A percentile compares a stretch with the other conserved stretches of the same genome.
phyloP scores from a whole-genome alignment of 192 early-diverging fungal genomes.

The Gamsiella multidivaricata region DNA sequence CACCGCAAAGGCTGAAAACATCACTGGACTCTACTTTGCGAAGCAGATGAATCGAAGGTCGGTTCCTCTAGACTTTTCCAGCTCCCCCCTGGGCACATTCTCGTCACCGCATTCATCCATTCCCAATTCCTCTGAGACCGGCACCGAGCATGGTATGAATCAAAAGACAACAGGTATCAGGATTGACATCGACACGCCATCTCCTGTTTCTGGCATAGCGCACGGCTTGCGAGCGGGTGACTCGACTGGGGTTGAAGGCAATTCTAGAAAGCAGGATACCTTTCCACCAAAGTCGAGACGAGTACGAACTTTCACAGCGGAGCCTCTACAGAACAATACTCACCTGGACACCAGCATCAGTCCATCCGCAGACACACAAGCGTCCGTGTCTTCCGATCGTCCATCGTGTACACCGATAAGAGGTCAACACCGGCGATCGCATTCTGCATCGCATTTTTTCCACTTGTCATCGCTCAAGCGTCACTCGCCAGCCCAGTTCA shows the following conservation, averaged over 20 bases:
- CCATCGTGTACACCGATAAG: neutral
- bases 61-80: neutral
- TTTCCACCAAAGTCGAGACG: neutral
- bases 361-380: neutral
- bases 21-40: slow-evolving; percentile 46
- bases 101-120: neutral
- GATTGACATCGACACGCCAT: slow-evolving; percentile 9
- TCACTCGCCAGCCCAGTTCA: slow-evolving; percentile 43
- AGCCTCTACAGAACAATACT: no score
- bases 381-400: neutral
- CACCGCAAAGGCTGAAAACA: slow-evolving; percentile 47
- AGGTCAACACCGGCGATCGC: slow-evolving; percentile 31
- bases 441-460: slow-evolving; percentile 47
- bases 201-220: no score
- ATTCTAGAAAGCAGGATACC: neutral
- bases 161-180: neutral
- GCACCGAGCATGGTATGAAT: neutral
- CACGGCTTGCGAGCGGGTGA: no score
- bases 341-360: neutral
- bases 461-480: slow-evolving; percentile 44
- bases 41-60: slow-evolving; percentile 29
- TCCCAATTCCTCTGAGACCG: no score
- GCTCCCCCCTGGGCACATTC: neutral
- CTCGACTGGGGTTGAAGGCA: neutral
- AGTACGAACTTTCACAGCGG: neutral